A percentile compares a stretch with the other conserved stretches of the same genome.
phyloP scores from a whole-genome alignment of 805 yeast species.

The Candida loeiensis region DNA sequence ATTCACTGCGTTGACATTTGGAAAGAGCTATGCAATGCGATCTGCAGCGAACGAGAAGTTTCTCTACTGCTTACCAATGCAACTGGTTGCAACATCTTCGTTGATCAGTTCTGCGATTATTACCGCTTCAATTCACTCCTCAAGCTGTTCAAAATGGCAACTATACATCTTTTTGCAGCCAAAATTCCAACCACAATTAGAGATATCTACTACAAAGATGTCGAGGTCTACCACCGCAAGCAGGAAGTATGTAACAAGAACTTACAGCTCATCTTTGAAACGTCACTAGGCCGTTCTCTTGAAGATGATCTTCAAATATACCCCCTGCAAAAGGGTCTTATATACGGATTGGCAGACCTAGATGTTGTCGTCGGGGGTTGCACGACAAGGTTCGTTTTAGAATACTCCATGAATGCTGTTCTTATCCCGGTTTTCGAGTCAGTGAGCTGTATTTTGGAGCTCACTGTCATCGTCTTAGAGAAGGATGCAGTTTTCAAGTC shows the following conservation, averaged over 20 bases:
- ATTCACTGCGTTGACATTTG: too few species aligned
- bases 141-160: conserved; percentile 6
- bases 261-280: conserved; percentile 34
- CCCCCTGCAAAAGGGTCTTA: conserved; percentile 56
- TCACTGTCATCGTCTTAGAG: conserved; percentile 25
- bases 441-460: neutral
- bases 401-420: conserved; percentile 17
- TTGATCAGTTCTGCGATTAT: conserved; percentile 6
- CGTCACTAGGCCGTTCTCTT: conserved; percentile 36
- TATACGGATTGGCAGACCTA: conserved; percentile 34
- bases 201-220: conserved; percentile 59
- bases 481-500: conserved; percentile 42
- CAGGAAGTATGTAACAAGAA: conserved; percentile 42
- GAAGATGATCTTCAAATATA: conserved; percentile 38
- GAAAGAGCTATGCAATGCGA: neutral
- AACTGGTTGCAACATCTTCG: conserved; percentile 1
- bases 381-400: neutral
- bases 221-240: conserved; percentile 39
- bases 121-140: conserved; percentile 5
- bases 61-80: neutral
- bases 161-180: conserved; percentile 2
- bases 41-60: conserved; percentile 1
- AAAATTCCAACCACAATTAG: conserved; percentile 40
- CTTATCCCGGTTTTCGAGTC: conserved; percentile 23
- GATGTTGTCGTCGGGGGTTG: neutral